Conservation (phyloP, 2,329 filamentous ascomycete genomes). For the Nothopassalora personata region DNA sequence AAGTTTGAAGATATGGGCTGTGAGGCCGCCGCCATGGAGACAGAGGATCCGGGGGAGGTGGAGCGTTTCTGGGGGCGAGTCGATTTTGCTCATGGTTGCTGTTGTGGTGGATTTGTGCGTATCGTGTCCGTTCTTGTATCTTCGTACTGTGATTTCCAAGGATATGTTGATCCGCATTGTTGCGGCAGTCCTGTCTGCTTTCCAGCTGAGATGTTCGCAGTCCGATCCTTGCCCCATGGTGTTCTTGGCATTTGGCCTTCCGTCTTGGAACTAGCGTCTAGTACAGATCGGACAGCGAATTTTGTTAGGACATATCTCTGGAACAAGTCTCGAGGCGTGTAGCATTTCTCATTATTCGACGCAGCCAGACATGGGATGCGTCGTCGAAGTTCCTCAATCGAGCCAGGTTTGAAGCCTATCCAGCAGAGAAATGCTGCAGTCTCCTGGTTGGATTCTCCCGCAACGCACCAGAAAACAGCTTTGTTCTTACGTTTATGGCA, state of each 20-base stretch:
- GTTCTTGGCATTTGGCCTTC: not conserved
- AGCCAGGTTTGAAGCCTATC: too few relatives aligned
- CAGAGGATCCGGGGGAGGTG: conserved; percentile 32
- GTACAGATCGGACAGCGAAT: not conserved
- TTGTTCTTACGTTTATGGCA: too few relatives aligned
- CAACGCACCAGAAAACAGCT: too few relatives aligned
- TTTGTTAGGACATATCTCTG: not conserved
- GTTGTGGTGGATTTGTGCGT: not conserved
- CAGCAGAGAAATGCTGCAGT: too few relatives aligned
- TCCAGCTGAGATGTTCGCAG: not conserved
- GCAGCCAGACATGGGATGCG: too few relatives aligned
- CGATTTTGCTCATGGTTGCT: not conserved
- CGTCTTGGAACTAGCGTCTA: not conserved
- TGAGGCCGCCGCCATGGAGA: conserved; percentile 40
- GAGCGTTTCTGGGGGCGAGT: not conserved
- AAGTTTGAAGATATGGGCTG: conserved; percentile 34
- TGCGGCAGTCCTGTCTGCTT: too few relatives aligned
- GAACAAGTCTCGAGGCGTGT: not conserved
- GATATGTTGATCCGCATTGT: too few relatives aligned
- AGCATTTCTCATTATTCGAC: not conserved
- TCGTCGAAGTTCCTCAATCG: too few relatives aligned
- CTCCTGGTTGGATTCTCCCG: too few relatives aligned
- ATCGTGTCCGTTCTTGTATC: not conserved
- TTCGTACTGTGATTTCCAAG: too few relatives aligned
- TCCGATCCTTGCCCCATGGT: not conserved